Percentiles rank a stretch among this genome's conserved stretches.
Conservation (phyloP, 805 yeast genomes). For the Yarrowia deformans region DNA sequence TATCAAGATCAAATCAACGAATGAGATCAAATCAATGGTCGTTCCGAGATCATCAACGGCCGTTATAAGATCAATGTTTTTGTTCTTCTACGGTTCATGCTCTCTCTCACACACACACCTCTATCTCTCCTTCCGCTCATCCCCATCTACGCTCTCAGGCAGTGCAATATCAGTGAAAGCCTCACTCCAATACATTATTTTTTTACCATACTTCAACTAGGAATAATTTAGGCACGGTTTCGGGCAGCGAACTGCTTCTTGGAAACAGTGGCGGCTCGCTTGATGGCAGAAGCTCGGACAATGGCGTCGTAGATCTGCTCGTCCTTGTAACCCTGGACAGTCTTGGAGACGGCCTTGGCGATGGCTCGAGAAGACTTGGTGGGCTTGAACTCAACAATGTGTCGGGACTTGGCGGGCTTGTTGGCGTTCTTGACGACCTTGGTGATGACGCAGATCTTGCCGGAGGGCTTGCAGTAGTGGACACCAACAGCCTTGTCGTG, state of each 20-base stretch:
- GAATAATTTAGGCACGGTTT: slow-evolving; percentile 41
- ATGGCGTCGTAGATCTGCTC: slow-evolving; percentile 60
- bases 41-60: no score
- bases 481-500: slow-evolving; percentile 61
- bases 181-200: slow-evolving; percentile 27
- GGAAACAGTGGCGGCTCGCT: slow-evolving; percentile 52
- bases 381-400: slow-evolving; percentile 53
- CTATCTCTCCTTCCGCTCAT: background rate
- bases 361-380: slow-evolving; percentile 55
- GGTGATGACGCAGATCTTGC: slow-evolving; percentile 54
- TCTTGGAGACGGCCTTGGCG: slow-evolving; percentile 57
- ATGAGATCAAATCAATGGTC: no score
- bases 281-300: slow-evolving; percentile 57
- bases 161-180: slow-evolving; percentile 16
- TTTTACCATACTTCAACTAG: slow-evolving; percentile 20
- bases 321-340: slow-evolving; percentile 57
- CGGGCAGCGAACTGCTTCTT: slow-evolving; percentile 50
- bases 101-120: background rate
- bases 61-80: no score
- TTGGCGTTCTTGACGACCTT: slow-evolving; percentile 57
- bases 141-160: background rate
- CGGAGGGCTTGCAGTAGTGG: slow-evolving; percentile 50
- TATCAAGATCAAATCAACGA: no score
- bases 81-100: no score
- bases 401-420: slow-evolving; percentile 57